phyloP scores from a whole-genome alignment of 352 stramenopile genomes.

The Globisporangium takayamanum region DNA sequence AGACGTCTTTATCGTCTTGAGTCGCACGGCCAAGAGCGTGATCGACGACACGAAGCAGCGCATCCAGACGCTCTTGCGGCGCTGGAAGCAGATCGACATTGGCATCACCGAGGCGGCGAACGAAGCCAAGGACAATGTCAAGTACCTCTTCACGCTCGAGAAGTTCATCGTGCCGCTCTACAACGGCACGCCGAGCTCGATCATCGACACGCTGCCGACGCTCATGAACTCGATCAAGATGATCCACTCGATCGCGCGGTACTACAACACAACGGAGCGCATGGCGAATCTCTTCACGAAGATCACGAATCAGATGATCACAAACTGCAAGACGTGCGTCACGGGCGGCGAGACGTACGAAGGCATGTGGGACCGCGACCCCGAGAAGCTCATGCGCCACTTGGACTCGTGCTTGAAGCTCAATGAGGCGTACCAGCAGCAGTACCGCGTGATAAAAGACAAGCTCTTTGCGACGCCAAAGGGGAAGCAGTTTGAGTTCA shows the following conservation, averaged over 20 bases:
- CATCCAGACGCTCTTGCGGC: slow-evolving; percentile 89
- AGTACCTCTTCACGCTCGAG: slow-evolving; percentile 98
- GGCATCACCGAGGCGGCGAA: slow-evolving; percentile 97
- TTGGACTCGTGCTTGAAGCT: slow-evolving; percentile 96
- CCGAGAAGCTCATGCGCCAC: slow-evolving; percentile 91
- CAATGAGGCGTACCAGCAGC: slow-evolving; percentile 97
- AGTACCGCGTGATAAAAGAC: slow-evolving; percentile 96
- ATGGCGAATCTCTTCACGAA: slow-evolving; percentile 97
- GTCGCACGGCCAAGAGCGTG: slow-evolving; percentile 74
- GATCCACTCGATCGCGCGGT: slow-evolving; percentile 98
- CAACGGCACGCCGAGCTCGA: slow-evolving; percentile 92
- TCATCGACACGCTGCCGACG: slow-evolving; percentile 96
- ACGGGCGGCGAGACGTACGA: slow-evolving; percentile 79
- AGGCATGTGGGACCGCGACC: slow-evolving; percentile 94
- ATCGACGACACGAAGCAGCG: slow-evolving; percentile 90
- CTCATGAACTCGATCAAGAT: slow-evolving; percentile 99
- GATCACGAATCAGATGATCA: slow-evolving; percentile 99
- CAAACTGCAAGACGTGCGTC: slow-evolving; percentile 95
- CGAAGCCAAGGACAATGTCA: slow-evolving; percentile 99
- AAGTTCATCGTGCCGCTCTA: slow-evolving; percentile 92
- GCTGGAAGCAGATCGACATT: slow-evolving; percentile 99
- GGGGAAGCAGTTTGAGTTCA: slow-evolving; percentile 98
- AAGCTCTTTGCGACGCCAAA: slow-evolving; percentile 94
- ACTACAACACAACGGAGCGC: slow-evolving; percentile 98
- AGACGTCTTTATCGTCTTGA: slow-evolving; percentile 91